phyloP scores from a whole-genome alignment of 257 asterid species.

The Solanum chilense region DNA sequence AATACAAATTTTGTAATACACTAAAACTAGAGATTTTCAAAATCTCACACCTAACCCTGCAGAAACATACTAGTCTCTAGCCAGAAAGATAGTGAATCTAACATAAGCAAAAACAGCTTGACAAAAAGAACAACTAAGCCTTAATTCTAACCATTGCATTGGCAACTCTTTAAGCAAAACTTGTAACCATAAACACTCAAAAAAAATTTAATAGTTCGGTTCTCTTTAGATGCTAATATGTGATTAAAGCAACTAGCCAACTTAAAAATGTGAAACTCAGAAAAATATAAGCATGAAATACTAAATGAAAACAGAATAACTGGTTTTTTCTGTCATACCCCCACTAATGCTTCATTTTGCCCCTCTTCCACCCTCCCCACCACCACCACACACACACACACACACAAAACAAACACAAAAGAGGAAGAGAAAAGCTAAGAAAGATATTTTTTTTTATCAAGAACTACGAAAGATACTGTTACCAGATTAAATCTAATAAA shows the following conservation, averaged over 20 bases:
- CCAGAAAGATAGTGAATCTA: not conserved
- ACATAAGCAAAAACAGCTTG: not conserved
- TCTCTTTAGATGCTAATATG: not conserved
- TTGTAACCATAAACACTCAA: not conserved
- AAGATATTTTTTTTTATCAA: not conserved
- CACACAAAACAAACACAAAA: not conserved
- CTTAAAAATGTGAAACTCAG: not conserved
- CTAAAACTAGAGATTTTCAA: not conserved
- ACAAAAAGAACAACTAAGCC: not conserved
- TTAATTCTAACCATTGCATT: not conserved
- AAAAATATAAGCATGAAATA: not conserved
- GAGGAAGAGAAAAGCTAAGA: not conserved
- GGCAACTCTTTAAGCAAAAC: not conserved
- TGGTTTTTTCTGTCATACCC: not conserved
- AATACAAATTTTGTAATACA: not conserved
- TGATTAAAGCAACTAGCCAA: not conserved
- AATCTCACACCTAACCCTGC: not conserved
- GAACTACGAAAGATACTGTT: not conserved
- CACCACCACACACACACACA: no score
- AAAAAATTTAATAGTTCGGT: not conserved
- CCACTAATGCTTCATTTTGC: not conserved
- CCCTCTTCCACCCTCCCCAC: no score
- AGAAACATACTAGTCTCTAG: not conserved
- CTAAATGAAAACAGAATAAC: not conserved
- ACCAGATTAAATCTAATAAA: not conserved